Percentiles rank a stretch among this genome's conserved stretches.
These are phyloP conservation scores for Spencermartinsiella europaea DNA, from an alignment of 805 yeast species.

Conservation along the genomic window DNA sequence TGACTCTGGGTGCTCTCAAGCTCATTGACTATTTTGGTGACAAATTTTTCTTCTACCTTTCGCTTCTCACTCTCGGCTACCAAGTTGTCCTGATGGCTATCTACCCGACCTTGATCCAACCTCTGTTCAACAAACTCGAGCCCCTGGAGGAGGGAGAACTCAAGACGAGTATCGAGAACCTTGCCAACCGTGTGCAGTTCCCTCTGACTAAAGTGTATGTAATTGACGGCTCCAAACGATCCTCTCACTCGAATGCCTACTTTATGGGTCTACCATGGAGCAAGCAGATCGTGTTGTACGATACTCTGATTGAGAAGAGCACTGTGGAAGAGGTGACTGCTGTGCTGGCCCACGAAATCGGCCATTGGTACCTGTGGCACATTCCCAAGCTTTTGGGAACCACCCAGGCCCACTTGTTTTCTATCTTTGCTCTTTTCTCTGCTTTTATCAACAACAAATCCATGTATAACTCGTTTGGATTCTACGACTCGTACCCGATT, in stretches of 20 bases:
- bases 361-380: slow-evolving; percentile 94
- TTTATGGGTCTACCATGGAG: slow-evolving; percentile 96
- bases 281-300: slow-evolving; percentile 90
- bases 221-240: slow-evolving; percentile 94
- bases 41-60: slow-evolving; percentile 72
- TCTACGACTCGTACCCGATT: slow-evolving; percentile 59
- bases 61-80: slow-evolving; percentile 62
- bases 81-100: slow-evolving; percentile 72
- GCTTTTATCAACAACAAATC: slow-evolving; percentile 76
- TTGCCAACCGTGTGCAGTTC: slow-evolving; percentile 72
- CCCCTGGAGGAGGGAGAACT: slow-evolving; percentile 90
- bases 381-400: slow-evolving; percentile 68
- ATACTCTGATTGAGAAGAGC: slow-evolving; percentile 80
- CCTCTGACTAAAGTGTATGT: slow-evolving; percentile 84
- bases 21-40: slow-evolving; percentile 78
- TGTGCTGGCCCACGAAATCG: slow-evolving; percentile 96
- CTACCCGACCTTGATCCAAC: slow-evolving; percentile 82
- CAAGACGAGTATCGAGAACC: slow-evolving; percentile 69
- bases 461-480: slow-evolving; percentile 75
- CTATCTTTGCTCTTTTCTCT: slow-evolving; percentile 68
- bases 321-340: slow-evolving; percentile 80
- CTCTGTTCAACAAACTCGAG: slow-evolving; percentile 84
- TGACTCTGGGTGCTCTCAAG: slow-evolving; percentile 69
- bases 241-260: slow-evolving; percentile 95
- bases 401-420: slow-evolving; percentile 58